These are phyloP conservation scores for Sporobolomyces phaffii DNA, from an alignment of 768 basidiomycete species.

Conservation along the genomic window DNA sequence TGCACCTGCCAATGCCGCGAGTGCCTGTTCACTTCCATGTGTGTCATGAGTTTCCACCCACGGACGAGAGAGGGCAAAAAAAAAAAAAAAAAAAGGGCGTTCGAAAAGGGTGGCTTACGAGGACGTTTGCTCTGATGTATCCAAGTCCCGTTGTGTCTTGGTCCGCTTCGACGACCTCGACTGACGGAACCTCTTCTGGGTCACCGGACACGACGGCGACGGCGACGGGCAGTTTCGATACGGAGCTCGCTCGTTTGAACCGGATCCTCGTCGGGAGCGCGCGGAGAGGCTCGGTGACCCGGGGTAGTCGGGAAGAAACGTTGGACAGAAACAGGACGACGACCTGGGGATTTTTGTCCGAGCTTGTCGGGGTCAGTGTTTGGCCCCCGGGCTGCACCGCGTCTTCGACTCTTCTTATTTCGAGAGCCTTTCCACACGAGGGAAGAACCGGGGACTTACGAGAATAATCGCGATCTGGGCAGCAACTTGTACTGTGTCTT, in stretches of 20 bases:
- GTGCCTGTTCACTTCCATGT: background rate
- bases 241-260: slow-evolving; percentile 2
- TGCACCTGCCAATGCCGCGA: background rate
- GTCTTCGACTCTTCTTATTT: no score
- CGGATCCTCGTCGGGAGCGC: background rate
- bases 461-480: background rate
- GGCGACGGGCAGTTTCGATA: background rate
- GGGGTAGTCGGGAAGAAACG: background rate
- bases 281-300: background rate
- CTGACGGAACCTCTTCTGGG: no score
- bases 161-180: no score
- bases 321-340: background rate
- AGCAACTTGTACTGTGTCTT: background rate
- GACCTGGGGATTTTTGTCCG: no score
- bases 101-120: background rate
- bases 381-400: no score
- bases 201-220: background rate
- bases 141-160: no score
- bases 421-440: background rate
- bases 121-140: no score
- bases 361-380: no score
- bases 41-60: background rate
- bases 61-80: background rate
- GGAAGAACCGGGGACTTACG: background rate
- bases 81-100: background rate